Percentiles rank a stretch among this genome's conserved stretches.
These are phyloP conservation scores for Solanum dulcamara DNA, from an alignment of 257 asterid genomes.

Conservation along the genomic window DNA sequence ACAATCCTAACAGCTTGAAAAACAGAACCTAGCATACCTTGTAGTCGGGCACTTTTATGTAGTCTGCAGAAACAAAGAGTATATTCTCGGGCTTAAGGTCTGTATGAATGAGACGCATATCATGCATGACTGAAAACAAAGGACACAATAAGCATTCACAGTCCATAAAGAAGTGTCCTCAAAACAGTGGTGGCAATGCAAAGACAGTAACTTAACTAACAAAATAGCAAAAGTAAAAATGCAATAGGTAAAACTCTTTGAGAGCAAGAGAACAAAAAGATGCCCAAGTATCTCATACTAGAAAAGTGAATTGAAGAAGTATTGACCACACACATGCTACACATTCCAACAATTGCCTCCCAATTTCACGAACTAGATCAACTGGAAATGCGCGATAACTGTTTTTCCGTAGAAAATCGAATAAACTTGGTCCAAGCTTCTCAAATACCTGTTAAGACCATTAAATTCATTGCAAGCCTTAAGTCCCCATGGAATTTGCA, in stretches of 20 bases:
- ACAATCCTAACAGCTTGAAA: background rate
- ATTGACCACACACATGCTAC: slow-evolving; percentile 41
- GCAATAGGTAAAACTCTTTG: background rate
- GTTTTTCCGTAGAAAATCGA: slow-evolving; percentile 51
- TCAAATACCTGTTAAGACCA: slow-evolving; percentile 50
- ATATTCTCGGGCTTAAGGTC: slow-evolving; percentile 51
- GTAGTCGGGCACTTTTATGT: slow-evolving; percentile 31
- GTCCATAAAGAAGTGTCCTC: background rate
- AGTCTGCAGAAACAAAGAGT: slow-evolving; percentile 39
- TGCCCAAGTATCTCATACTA: slow-evolving; percentile 3
- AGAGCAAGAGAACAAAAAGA: background rate
- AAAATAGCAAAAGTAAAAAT: background rate
- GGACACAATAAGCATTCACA: background rate
- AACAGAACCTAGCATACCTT: slow-evolving; percentile 17
- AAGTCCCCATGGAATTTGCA: slow-evolving; percentile 21
- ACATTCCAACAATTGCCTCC: slow-evolving; percentile 50
- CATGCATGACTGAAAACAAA: slow-evolving; percentile 35
- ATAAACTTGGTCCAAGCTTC: slow-evolving; percentile 60
- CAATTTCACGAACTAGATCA: slow-evolving; percentile 58
- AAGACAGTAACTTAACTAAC: background rate
- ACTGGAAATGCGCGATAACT: slow-evolving; percentile 44
- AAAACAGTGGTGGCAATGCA: background rate
- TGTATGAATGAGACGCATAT: slow-evolving; percentile 43
- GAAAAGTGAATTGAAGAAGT: slow-evolving; percentile 1
- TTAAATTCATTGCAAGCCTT: slow-evolving; percentile 27